Base-by-base conservation (phyloP, 805 yeast species). In the Brettanomyces bruxellensis region DNA sequence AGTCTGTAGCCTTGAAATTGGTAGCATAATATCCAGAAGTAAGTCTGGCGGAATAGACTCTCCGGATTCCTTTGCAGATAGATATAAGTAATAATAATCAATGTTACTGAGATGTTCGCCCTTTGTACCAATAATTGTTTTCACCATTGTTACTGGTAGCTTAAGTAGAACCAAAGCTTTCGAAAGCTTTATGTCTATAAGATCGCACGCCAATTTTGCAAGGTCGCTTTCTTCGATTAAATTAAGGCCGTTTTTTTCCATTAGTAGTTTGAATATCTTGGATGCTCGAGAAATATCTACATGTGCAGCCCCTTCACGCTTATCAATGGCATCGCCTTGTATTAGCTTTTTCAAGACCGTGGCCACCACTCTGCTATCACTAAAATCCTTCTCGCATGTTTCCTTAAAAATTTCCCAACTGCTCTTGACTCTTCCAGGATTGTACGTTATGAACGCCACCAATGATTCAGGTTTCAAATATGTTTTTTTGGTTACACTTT, bases 381-480 rank as follows among this genome's bases (percentile, higher is more conserved):
- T 45, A 5, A 41, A 18, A 5, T 41, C 34, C 5, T 43, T 32
- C 18, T 49, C 48, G 28, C 46, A 46, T 9, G 47, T 47, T 13
- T 49, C 45, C 8, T 55, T 46, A 41, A 46, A 65, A 12, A 66
- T 34, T 43, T 64, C 68, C 59, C 60, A 66, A 38, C 61, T 58
- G 11, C 66, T 52, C 34, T 50, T 51, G 14, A 65, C 67, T 47
- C 71, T 55, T 8, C 69, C 70, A 1, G 71, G 69, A 49, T 67
- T 66, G 35, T 61, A 51, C 48, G 53, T 55, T n/a, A 66, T 53
- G 2, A 62, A 40, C 39, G 64, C 59, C 18, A 49, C 41, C 8
- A 58, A 44, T 0, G 68, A 49, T 6, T 37, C 45, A 11, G 42
- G 18, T 4, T 48, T 38, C 5, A 58, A 14, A 9, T 46, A 41